These are phyloP conservation scores for Alternaria conjuncta DNA, from an alignment of 2,329 filamentous ascomycete species.

Conservation along the genomic window DNA sequence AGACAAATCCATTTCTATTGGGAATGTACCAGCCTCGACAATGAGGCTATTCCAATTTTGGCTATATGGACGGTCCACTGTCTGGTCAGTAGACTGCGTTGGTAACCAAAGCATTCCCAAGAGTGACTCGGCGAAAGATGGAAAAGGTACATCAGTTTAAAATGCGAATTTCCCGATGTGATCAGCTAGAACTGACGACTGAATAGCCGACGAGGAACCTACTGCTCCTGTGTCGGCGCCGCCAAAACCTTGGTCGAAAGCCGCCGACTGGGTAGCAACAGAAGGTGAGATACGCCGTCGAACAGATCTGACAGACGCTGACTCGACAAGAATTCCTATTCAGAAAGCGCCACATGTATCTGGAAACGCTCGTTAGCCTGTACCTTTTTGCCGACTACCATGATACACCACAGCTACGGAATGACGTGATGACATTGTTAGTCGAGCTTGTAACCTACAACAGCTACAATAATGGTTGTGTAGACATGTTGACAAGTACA, in stretches of 20 bases:
- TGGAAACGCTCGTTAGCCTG: neutral
- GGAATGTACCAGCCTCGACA: neutral
- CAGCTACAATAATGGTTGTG: neutral
- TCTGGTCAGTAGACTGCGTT: neutral
- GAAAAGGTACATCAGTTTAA: neutral
- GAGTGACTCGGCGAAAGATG: neutral
- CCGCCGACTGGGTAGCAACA: neutral
- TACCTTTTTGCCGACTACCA: neutral
- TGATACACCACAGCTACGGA: neutral
- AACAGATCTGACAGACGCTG: neutral
- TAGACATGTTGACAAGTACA: neutral
- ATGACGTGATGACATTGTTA: neutral
- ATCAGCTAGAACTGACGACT: neutral
- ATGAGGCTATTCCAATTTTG: neutral
- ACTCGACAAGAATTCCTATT: neutral
- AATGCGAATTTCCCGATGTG: neutral
- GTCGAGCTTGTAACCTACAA: neutral
- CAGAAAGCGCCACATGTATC: accelerated
- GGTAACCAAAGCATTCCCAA: no score
- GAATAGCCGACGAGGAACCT: neutral
- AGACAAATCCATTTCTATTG: neutral
- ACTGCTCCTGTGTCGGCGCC: neutral
- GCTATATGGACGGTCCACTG: neutral
- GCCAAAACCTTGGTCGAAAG: neutral
- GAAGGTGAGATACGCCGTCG: neutral